Conservation (phyloP, 768 basidiomycete species). For the Zangia roseola region DNA sequence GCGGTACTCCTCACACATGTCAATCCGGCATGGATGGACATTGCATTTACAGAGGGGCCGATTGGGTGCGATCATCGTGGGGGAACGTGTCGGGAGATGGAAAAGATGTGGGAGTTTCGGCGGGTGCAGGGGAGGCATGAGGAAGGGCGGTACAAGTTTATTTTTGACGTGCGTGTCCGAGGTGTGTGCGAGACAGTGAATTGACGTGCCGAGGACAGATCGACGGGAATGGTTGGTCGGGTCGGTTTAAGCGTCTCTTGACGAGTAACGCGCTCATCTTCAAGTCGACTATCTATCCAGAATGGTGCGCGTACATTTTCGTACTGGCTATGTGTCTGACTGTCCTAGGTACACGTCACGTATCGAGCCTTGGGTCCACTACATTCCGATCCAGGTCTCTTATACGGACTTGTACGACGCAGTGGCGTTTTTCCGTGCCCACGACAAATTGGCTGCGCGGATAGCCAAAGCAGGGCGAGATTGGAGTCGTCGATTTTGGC, state of each 20-base stretch:
- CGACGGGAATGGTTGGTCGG: slow-evolving; percentile 68
- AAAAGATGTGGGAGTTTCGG: slow-evolving; percentile 50
- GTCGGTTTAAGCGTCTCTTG: slow-evolving; percentile 63
- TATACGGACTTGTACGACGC: slow-evolving; percentile 69
- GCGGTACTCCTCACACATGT: slow-evolving; percentile 37
- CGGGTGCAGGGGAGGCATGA: slow-evolving; percentile 42
- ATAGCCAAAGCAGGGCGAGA: slow-evolving; percentile 56
- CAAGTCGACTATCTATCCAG: slow-evolving; percentile 71
- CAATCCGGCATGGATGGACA: slow-evolving; percentile 58
- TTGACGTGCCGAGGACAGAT: slow-evolving; percentile 26
- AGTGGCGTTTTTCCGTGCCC: slow-evolving; percentile 69
- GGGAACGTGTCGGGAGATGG: slow-evolving; percentile 41
- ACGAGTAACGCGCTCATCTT: slow-evolving; percentile 62
- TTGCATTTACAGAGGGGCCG: slow-evolving; percentile 52
- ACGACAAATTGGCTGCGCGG: slow-evolving; percentile 55
- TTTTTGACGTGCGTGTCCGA: slow-evolving; percentile 46
- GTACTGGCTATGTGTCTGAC: not conserved
- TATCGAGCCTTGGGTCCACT: slow-evolving; percentile 70
- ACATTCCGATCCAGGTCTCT: slow-evolving; percentile 66
- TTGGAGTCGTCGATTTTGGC: slow-evolving; percentile 61
- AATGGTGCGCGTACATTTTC: slow-evolving; percentile 48
- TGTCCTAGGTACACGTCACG: slow-evolving; percentile 50
- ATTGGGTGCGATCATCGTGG: slow-evolving; percentile 36
- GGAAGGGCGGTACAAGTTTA: slow-evolving; percentile 60
- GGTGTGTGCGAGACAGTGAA: not conserved